Evolutionary conservation across 2,329 filamentous ascomycete genomes (phyloP), one percentile per base, ranked within the genome.

Genomic region (Colletotrichum simmondsii): DNA sequence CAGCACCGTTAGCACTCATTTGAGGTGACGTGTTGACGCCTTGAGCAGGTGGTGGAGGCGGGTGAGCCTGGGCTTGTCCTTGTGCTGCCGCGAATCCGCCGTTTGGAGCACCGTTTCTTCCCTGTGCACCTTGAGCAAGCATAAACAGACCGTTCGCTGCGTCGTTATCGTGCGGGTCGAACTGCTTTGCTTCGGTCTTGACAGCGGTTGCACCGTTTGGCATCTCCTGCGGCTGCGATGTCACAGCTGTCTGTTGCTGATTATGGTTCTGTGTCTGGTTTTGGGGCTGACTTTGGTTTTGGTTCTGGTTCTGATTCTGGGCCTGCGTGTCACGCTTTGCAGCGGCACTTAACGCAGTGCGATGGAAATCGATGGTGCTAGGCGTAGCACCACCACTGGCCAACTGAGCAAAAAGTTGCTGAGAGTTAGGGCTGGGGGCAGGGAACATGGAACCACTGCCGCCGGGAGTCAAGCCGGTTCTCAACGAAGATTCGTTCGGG

Each of bases 401-500:
- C 49, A 97, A 85, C 76, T 93, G 92, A 74, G 93, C 92, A 83
- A 95, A 94, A 7, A 98, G 85, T 53, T 73, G 71, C 63, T 95
- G 93, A 0, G 94, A 94, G 81, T 94, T 97, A 46, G 95, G 95
- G 81, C 94, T 97, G 2, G 95, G 93, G 67, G 93, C 94, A 69
- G 96, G 95, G 86, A 98, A 98, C 95, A 98, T 98, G 77, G 95
- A 97, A 78, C 95, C 96, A 81, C 95, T 95, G 76, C 96, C 96
- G 73, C 97, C 97, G 61, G 97, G 97, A 65, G 97, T 98, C 76
- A 98, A 85, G 69, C 97, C 97, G 73, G 95, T 97, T 73, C 97
- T 90, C 65, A 98, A 86, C 3, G 95, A 97, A 8, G 96, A 98
- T 84, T 99, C 97, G 90, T 98, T 98, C 1, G 96, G 96, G 4